Evolutionary conservation across 148 eudicot species (phyloP).

Genomic region (Chenopodium berlandieri): DNA sequence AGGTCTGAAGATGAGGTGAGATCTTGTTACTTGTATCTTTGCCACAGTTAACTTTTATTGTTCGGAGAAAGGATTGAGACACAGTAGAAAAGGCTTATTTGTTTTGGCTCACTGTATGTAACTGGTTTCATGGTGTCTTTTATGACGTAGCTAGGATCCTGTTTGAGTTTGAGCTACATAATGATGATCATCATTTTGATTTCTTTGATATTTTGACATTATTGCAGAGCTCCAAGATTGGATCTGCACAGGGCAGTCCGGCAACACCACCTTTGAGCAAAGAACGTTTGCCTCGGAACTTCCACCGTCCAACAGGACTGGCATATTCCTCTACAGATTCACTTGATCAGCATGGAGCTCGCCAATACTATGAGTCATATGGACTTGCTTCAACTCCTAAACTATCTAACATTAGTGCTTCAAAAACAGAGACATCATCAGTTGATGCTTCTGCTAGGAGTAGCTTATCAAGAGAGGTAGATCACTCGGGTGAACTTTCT

Average conservation of each 20-base stretch:
- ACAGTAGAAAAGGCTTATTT: background rate
- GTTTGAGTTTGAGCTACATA: background rate
- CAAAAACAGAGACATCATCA: conserved; percentile 80
- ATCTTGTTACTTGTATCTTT: conserved; percentile 7
- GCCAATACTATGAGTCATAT: conserved; percentile 38
- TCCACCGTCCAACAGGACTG: conserved; percentile 44
- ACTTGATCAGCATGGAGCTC: conserved; percentile 48
- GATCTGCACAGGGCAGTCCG: conserved; percentile 66
- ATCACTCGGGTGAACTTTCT: conserved; percentile 82
- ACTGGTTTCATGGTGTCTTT: background rate
- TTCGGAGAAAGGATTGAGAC: background rate
- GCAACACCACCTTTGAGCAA: conserved; percentile 76
- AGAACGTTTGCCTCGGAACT: conserved; percentile 58
- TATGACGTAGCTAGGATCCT: background rate
- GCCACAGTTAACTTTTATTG: background rate
- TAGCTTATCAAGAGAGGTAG: conserved; percentile 75
- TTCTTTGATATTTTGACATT: background rate
- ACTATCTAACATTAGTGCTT: conserved; percentile 70
- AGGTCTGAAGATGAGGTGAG: conserved; percentile 76
- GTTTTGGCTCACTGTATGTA: background rate
- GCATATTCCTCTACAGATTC: conserved; percentile 69
- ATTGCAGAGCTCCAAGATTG: conserved; percentile 59
- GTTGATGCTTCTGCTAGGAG: conserved; percentile 73
- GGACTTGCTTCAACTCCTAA: conserved; percentile 81
- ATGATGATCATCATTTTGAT: conserved; percentile 1